Evolutionary conservation across 768 basidiomycete genomes (phyloP).

Genomic region (Rhodotorula sphaerocarpa): DNA sequence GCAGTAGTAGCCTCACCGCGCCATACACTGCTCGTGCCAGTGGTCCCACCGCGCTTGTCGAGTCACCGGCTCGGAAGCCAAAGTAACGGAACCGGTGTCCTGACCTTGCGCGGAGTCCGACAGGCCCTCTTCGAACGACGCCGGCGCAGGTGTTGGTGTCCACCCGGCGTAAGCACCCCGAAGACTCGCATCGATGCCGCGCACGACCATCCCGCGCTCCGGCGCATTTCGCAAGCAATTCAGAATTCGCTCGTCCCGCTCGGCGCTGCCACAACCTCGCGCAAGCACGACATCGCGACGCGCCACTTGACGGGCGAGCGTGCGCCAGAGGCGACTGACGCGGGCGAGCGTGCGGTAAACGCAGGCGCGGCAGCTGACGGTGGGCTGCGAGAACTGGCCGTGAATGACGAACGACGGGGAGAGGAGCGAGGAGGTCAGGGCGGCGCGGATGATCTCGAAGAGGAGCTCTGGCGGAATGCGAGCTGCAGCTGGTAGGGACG

Average conservation of each 20-base stretch:
- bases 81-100: no score
- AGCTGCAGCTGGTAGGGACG: no score
- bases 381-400: constrained; percentile 11
- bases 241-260: constrained; percentile 11
- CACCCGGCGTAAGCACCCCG: neutral
- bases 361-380: constrained; percentile 9
- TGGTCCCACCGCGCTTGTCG: neutral
- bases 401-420: constrained; percentile 9
- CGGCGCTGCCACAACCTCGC: constrained; percentile 1
- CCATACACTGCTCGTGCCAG: neutral
- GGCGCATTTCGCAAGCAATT: neutral
- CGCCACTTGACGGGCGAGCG: neutral
- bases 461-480: constrained; percentile 16
- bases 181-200: constrained; percentile 7
- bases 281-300: constrained; percentile 9
- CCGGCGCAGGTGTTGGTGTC: no score
- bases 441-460: constrained; percentile 10
- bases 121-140: no score
- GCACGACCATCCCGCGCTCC: neutral
- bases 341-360: constrained; percentile 13
- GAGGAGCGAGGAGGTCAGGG: constrained; percentile 5
- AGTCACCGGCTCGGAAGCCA: no score
- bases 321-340: neutral
- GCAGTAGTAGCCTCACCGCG: neutral
- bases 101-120: no score